Conservation (phyloP, 768 basidiomycete species). For the Mycena kentingensis region DNA sequence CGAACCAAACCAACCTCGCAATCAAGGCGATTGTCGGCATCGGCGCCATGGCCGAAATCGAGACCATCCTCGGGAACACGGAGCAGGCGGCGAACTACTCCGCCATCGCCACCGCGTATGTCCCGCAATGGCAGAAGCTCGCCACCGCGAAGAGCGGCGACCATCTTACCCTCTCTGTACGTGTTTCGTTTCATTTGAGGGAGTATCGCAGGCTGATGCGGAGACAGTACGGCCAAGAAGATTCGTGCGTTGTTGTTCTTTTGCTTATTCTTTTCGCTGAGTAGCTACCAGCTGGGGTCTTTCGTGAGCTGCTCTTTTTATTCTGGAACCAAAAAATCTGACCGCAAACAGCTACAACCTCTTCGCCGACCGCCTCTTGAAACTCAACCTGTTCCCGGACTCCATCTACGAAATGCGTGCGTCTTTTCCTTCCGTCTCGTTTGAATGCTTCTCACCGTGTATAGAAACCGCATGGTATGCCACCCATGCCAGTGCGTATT, state of each 20-base stretch:
- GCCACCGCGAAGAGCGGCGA: conserved; percentile 41
- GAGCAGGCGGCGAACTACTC: conserved; percentile 44
- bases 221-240: conserved; percentile 7
- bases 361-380: conserved; percentile 47
- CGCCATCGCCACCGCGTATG: conserved; percentile 45
- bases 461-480: conserved; percentile 36
- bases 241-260: neutral
- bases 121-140: conserved; percentile 43
- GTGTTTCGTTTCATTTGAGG: conserved; percentile 1
- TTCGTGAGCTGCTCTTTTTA: conserved; percentile 35
- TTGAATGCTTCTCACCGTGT: neutral
- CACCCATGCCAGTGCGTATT: conserved; percentile 23
- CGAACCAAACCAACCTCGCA: conserved; percentile 70
- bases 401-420: conserved; percentile 35
- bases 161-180: conserved; percentile 44
- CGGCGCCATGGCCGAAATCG: conserved; percentile 62
- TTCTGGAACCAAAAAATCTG: neutral
- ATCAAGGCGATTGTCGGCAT: conserved; percentile 74
- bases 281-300: conserved; percentile 46
- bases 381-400: conserved; percentile 41
- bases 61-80: conserved; percentile 42
- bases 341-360: conserved; percentile 25
- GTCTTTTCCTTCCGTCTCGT: neutral
- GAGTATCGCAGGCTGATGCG: neutral
- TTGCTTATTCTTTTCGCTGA: too few species aligned